Evolutionary conservation across 306 rosid genomes (phyloP).

Genomic region (Sicyos edulis): DNA sequence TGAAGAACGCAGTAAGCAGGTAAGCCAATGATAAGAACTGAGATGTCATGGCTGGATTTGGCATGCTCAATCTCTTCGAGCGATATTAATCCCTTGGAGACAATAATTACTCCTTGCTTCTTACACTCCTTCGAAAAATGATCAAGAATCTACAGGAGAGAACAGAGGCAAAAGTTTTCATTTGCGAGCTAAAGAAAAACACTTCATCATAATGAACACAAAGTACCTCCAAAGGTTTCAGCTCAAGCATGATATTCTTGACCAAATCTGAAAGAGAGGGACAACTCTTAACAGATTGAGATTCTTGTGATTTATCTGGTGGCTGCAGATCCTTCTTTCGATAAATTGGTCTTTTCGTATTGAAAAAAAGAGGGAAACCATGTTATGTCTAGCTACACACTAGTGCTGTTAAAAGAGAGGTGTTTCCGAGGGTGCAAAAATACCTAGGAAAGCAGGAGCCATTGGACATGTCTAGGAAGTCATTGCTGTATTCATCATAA

Average conservation of each 20-base stretch:
- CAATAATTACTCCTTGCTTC: conserved; percentile 47
- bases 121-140: conserved; percentile 51
- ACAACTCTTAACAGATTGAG: conserved; percentile 45
- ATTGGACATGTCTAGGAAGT: conserved; percentile 80
- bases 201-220: not conserved
- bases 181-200: not conserved
- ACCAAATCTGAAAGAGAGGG: conserved; percentile 49
- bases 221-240: conserved; percentile 80
- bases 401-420: not conserved
- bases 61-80: conserved; percentile 64
- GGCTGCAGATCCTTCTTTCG: conserved; percentile 25
- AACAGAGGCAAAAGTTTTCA: conserved; percentile 37
- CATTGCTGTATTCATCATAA: conserved; percentile 89
- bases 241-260: conserved; percentile 46
- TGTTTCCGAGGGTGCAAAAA: not conserved
- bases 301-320: conserved; percentile 24
- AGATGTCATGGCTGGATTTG: conserved; percentile 52
- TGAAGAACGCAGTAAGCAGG: conserved; percentile 80
- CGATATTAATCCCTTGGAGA: conserved; percentile 71
- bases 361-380: not conserved
- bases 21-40: conserved; percentile 64
- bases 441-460: conserved; percentile 82
- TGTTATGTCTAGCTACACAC: not conserved
- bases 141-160: conserved; percentile 56
- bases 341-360: conserved; percentile 23